Evolutionary conservation across 2,329 filamentous ascomycete genomes (phyloP), one percentile per base, ranked within the genome.

Genomic region (Fusarium palustre): DNA sequence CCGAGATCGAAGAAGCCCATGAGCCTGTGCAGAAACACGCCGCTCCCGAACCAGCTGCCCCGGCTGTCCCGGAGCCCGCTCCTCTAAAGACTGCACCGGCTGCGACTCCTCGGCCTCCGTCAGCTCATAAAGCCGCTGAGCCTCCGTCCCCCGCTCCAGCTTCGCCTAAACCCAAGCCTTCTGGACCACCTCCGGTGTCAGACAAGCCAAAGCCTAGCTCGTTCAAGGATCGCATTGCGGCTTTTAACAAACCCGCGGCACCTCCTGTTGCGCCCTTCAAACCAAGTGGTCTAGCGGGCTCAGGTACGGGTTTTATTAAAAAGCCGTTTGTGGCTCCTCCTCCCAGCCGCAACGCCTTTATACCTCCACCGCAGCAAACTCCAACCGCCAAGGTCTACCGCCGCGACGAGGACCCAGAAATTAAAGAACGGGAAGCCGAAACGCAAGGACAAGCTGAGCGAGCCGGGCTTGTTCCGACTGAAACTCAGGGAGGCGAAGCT

Each of bases 321-420:
- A 98, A 98, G 81, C 94, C 95, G 0, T 99, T 97, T 75, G 94
- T 99, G 59, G 93, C 96, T 5, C 94, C 96, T 53, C 96, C 96
- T 20, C 96, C 96, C 1, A 97, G 94, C 79, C 91, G 93, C 71
- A 91, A 97, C 82, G 92, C 95, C 25, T 99, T 93, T 75, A 87
- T 99, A 12, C 93, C 96, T 25, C 90, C 92, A 6, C 85, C 87
- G 31, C 88, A 90, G 24, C 91, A 96, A 66, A 81, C 86, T 18
- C 90, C 91, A 2, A 86, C 90, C 7, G 86, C 90, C 48, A 97
- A 91, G 81, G 79, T 94, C 24, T 97, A 97, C 77, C 88, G 90
- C 56, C 88, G 96, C 47, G 94, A 98, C 10, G 95, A 97, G 77
- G 94, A 97, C 69, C 91, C 93, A 1, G 88, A 90, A 74, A 85